Base-by-base conservation (phyloP, 2,329 filamentous ascomycete genomes). In the Rachicladosporium sp. region DNA sequence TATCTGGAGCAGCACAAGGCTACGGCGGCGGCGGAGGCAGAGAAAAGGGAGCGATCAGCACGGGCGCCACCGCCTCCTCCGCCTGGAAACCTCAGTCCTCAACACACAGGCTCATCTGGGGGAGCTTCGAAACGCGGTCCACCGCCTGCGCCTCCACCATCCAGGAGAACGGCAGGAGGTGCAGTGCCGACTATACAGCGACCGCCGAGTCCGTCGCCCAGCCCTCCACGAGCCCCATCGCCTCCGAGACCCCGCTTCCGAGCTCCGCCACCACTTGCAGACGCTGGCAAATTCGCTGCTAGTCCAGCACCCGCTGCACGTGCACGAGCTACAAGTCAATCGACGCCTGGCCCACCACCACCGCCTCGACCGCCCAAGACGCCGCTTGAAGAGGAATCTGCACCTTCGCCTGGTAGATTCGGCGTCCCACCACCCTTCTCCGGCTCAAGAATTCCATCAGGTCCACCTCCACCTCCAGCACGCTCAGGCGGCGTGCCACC, bases 271-370 rank as follows among this genome's bases (percentile, higher is more conserved):
- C 84, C 89, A 2, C 64, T 96, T 43, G 77, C 85, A 40, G 88
- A 94, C 59, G 91, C 91, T 42, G 91, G 91, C 30, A 93, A 85
- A 61, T 91, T 77, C 56, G 86, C 82, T 3, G 70, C 79, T 45
- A 51, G 58, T 27, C 63, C 62, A 15, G 56, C 66, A 9, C 53
- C 60, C 31, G 62, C 62, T 15, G 73, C 78, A 3, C 84, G 86
- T 60, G 78, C 76, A 6, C 47, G 57, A 37, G 54, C 56, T 27
- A 36, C 49, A 7, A 59, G 55, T 40, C 55, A 57, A 12, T 56
- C 52, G 73, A 82, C 49, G n/a, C 53, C 55, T 7, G 52, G 46
- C 73, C 81, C 55, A 21, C 57, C 57, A 10, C 59, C 60, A 21
- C 64, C 64, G 19, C 63, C 69, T 10, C 56, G 67, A 38, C 67